Conservation (phyloP, 306 rosid species). For the Psophocarpus tetragonolobus region DNA sequence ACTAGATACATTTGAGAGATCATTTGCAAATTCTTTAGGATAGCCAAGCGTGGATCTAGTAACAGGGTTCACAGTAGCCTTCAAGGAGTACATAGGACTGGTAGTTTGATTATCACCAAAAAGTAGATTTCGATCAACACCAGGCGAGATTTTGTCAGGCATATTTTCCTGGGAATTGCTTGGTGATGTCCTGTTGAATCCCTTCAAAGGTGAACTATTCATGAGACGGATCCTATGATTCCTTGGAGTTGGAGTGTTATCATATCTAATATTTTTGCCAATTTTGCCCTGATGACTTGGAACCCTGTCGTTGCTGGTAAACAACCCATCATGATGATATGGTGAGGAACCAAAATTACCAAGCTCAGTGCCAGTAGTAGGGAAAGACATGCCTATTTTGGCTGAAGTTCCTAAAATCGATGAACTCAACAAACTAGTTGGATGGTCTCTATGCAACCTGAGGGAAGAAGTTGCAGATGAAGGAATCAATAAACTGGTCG, state of each 20-base stretch:
- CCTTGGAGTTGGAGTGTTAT: conserved; percentile 43
- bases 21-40: conserved; percentile 45
- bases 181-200: conserved; percentile 42
- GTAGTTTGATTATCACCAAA: conserved; percentile 40
- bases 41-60: conserved; percentile 41
- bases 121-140: conserved; percentile 44
- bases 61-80: conserved; percentile 43
- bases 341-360: conserved; percentile 49
- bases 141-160: conserved; percentile 45
- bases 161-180: conserved; percentile 43
- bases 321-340: conserved; percentile 38
- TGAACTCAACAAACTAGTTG: conserved; percentile 46
- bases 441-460: conserved; percentile 39
- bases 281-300: conserved; percentile 41
- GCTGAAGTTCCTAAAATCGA: conserved; percentile 51
- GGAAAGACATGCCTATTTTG: conserved; percentile 51
- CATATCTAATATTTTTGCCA: conserved; percentile 51
- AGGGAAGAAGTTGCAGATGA: conserved; percentile 47
- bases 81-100: conserved; percentile 48
- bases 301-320: conserved; percentile 43
- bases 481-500: conserved; percentile 77
- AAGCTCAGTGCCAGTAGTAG: conserved; percentile 39
- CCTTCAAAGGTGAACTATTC: conserved; percentile 51
- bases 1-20: conserved; percentile 40
- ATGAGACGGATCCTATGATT: conserved; percentile 40